Evolutionary conservation across 2,329 filamentous ascomycete genomes (phyloP).

Genomic region (Seiridium unicorne): DNA sequence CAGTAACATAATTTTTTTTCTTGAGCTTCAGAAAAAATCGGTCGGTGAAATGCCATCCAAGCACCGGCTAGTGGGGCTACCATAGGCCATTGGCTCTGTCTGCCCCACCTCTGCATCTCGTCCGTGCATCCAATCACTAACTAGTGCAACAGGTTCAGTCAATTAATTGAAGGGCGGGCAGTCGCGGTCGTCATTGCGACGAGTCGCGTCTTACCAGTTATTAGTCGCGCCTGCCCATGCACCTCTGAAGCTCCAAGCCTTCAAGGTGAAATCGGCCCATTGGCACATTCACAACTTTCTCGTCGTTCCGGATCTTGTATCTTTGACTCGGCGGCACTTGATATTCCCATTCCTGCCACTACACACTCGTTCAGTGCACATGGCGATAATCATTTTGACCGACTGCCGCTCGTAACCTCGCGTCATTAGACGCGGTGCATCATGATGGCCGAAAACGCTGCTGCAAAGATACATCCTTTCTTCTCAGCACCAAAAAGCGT

Average conservation of each 20-base stretch:
- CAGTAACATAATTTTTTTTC: constrained; percentile 1
- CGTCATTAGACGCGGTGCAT: constrained; percentile 19
- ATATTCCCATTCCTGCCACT: too few species aligned
- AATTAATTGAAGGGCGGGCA: constrained; percentile 1
- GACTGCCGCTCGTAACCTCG: not conserved
- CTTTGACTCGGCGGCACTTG: too few species aligned
- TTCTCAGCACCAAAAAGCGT: constrained; percentile 35
- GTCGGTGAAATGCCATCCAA: constrained; percentile 4
- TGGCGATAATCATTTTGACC: not conserved
- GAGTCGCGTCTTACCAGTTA: not conserved
- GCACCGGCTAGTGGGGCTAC: constrained; percentile 6
- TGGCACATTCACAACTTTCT: too few species aligned
- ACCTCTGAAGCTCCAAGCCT: not conserved
- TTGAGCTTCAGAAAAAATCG: constrained; percentile 10
- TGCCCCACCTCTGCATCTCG: not conserved
- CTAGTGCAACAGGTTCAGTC: not conserved
- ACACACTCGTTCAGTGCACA: not conserved
- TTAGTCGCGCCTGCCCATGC: not conserved
- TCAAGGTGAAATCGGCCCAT: not conserved
- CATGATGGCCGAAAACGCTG: constrained; percentile 42
- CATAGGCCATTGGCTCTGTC: not conserved
- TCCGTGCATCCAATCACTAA: not conserved
- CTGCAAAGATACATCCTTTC: constrained; percentile 52
- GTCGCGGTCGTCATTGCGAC: constrained; percentile 2
- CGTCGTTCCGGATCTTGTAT: too few species aligned